Base-by-base conservation (phyloP, 257 asterid species). In the Penstemon newberryi region DNA sequence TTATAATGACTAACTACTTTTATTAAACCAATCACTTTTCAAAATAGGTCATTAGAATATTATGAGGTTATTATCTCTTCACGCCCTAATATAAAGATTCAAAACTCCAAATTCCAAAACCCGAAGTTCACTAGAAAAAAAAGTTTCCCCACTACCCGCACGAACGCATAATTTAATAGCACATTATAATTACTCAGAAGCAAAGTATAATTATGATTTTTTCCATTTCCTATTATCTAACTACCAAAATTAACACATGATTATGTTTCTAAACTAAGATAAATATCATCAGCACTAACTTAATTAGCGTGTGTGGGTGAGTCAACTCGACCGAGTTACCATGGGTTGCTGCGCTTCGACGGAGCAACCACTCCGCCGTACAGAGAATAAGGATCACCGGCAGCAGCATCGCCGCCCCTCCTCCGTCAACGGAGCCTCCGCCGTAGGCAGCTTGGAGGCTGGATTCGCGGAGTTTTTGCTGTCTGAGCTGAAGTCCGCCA, bases 321-420 rank as follows among this genome's bases (percentile, higher is more conserved):
- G 91, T 83, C 79, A 80, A 81, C 86, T 77, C 84, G 65, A 63
- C 70, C 60, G 87, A 79, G 87, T 75, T 53, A 47, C 15, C 65
- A 89, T 92, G 98, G 98, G 98, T 58, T 92, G 98, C 82, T 89
- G 94, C 73, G 72, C 64, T 15, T 89, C 96, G 38, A 73, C 49
- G 76, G 74, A 76, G 60, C 69, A 51, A 56, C 80, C 45, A 59
- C 65, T 80, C 59, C 79, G 76, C 59, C 79, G 77, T 54, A 25
- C 82, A 74, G 84, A 78, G 74, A 89, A 82, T 66, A 84, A 82
- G 70, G 92, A 86, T 73, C 92, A 73, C 55, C 46, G 72, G 78
- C 76, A 68, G 61, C 81, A 67, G 65, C 75, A 74, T 54, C 84
- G 83, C 62, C 87, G 84, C 62, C 70, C 86, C 5, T 79, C 96